phyloP scores from a whole-genome alignment of 805 yeast species.

The Lipomyces sp. region DNA sequence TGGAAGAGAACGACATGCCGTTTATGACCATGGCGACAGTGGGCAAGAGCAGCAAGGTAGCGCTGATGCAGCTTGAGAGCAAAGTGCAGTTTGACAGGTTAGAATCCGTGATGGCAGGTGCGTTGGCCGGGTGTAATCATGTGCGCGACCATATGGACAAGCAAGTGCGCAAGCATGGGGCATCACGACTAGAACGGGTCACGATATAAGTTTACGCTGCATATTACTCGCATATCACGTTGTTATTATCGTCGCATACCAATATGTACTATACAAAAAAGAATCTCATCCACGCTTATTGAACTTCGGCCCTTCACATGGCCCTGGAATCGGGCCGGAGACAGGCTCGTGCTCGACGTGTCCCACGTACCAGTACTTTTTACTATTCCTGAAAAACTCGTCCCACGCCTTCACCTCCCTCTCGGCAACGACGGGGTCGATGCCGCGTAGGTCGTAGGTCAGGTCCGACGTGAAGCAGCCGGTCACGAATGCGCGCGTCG shows the following conservation, averaged over 20 bases:
- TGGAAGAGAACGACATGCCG: constrained; percentile 84
- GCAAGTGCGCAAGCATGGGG: constrained; percentile 75
- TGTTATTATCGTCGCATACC: neutral
- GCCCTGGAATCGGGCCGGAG: constrained; percentile 50
- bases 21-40: constrained; percentile 77
- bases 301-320: constrained; percentile 39
- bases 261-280: neutral
- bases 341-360: constrained; percentile 46
- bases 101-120: constrained; percentile 72
- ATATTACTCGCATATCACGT: neutral
- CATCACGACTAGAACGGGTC: constrained; percentile 45
- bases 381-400: constrained; percentile 44
- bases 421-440: constrained; percentile 45
- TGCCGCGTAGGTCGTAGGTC: constrained; percentile 65
- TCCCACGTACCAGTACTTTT: constrained; percentile 63
- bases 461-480: constrained; percentile 60
- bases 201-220: neutral
- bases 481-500: constrained; percentile 65
- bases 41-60: constrained; percentile 76
- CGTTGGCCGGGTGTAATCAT: constrained; percentile 82
- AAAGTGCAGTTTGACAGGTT: constrained; percentile 78
- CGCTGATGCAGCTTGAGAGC: constrained; percentile 73
- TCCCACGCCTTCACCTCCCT: constrained; percentile 53
- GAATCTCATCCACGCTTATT: neutral
- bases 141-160: constrained; percentile 81